Percentiles rank a stretch among this genome's conserved stretches.
These are phyloP conservation scores for Pyricularia pennisetigena DNA, from an alignment of 2,329 filamentous ascomycete genomes.

Conservation along the genomic window DNA sequence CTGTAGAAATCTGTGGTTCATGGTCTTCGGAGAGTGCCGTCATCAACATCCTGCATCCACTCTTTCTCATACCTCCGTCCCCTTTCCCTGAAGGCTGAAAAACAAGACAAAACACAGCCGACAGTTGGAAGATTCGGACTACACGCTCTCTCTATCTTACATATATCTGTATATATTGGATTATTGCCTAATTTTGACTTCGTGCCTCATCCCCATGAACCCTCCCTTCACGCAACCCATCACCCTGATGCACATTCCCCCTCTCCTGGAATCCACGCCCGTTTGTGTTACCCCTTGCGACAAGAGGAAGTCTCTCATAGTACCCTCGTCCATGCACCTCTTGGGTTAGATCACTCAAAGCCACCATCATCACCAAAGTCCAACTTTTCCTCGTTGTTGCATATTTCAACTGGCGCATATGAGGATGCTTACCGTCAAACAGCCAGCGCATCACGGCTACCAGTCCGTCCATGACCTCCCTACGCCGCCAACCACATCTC, in stretches of 20 bases:
- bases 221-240: neutral
- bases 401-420: constrained; percentile 15
- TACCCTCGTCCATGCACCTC: neutral
- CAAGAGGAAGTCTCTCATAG: neutral
- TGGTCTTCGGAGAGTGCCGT: neutral
- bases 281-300: neutral
- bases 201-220: too few relatives aligned
- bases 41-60: neutral
- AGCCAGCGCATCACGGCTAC: constrained; percentile 49
- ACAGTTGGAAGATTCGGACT: neutral
- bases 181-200: neutral
- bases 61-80: neutral
- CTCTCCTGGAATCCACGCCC: neutral
- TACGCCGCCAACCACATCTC: constrained; percentile 45
- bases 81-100: neutral
- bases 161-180: neutral
- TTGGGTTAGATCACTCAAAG: constrained; percentile 1
- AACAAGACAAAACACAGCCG: neutral
- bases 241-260: neutral
- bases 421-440: constrained; percentile 53
- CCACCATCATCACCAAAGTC: constrained; percentile 6
- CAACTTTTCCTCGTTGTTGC: constrained; percentile 5
- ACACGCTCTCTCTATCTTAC: neutral
- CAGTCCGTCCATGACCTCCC: constrained; percentile 53
- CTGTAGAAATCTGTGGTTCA: neutral